phyloP scores from a whole-genome alignment of 768 basidiomycete genomes.

The Chalciporus piperatus region DNA sequence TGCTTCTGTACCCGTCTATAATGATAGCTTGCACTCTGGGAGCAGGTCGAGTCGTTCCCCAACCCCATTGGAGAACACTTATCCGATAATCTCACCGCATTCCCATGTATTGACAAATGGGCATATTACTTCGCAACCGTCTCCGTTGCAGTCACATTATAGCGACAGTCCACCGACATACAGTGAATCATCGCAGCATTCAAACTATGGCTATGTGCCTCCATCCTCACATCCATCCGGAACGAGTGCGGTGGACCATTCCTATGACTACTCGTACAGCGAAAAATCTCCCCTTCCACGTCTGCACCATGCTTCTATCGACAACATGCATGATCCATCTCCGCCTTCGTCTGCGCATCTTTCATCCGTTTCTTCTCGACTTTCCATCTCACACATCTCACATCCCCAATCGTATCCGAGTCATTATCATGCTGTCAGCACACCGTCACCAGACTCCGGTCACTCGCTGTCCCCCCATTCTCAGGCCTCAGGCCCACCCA shows the following conservation, averaged over 20 bases:
- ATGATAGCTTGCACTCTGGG: slow-evolving; percentile 29
- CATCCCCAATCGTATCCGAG: slow-evolving; percentile 47
- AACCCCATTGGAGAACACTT: slow-evolving; percentile 43
- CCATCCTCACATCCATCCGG: slow-evolving; percentile 23
- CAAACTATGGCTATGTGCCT: slow-evolving; percentile 29
- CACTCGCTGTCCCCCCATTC: slow-evolving; percentile 43
- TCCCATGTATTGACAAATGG: slow-evolving; percentile 38
- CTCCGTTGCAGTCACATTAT: slow-evolving; percentile 29
- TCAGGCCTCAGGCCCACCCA: slow-evolving; percentile 29
- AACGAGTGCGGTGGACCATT: slow-evolving; percentile 24
- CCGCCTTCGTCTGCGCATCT: slow-evolving; percentile 31
- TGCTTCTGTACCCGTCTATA: slow-evolving; percentile 22
- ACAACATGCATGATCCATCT: slow-evolving; percentile 28
- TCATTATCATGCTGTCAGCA: slow-evolving; percentile 35
- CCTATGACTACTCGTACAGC: slow-evolving; percentile 30
- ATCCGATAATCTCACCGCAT: slow-evolving; percentile 36
- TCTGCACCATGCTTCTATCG: slow-evolving; percentile 27
- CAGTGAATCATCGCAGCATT: slow-evolving; percentile 30
- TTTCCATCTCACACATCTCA: slow-evolving; percentile 60
- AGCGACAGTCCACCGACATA: slow-evolving; percentile 31
- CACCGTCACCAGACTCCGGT: slow-evolving; percentile 51
- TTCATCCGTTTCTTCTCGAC: slow-evolving; percentile 46
- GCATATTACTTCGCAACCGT: slow-evolving; percentile 29
- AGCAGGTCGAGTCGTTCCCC: slow-evolving; percentile 42
- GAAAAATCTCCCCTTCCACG: slow-evolving; percentile 31